Conservation (phyloP, 352 stramenopile genomes). For the Aphanomyces astaci region DNA sequence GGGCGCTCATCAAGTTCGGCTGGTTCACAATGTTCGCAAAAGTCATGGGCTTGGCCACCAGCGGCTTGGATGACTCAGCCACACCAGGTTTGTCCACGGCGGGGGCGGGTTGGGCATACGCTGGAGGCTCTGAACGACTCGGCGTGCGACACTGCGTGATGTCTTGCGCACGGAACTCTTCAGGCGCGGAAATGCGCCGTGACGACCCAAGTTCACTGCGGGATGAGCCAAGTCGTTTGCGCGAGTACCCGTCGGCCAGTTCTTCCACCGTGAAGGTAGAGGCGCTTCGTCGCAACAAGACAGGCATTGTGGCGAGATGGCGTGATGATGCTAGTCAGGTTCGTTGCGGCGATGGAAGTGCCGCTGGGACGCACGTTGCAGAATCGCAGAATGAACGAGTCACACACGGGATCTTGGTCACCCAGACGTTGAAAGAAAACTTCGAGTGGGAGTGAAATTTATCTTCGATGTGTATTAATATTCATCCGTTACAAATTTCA, state of each 20-base stretch:
- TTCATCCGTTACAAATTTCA: too few relatives aligned
- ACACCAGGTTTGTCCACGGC: background rate
- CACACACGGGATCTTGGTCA: background rate
- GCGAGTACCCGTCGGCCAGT: constrained; percentile 32
- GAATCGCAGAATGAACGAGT: background rate
- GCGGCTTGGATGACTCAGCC: background rate
- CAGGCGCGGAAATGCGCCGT: constrained; percentile 17
- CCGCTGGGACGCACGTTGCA: background rate
- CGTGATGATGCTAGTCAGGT: too few relatives aligned
- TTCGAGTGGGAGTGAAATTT: background rate
- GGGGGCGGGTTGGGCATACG: background rate
- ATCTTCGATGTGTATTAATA: background rate
- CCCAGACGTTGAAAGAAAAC: background rate
- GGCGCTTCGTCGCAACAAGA: constrained; percentile 53
- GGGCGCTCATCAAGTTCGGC: background rate
- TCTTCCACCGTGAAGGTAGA: constrained; percentile 66
- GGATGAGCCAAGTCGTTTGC: constrained; percentile 5
- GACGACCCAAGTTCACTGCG: constrained; percentile 29
- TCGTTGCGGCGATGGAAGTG: background rate
- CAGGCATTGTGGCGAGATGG: constrained; percentile 41
- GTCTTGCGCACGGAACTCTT: background rate
- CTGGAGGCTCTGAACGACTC: background rate
- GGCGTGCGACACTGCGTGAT: background rate
- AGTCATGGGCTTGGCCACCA: background rate
- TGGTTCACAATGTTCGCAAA: constrained; percentile 4